These are phyloP conservation scores for Cyclostephanos tholiformis DNA, from an alignment of 108 stramenopile species.

Conservation along the genomic window DNA sequence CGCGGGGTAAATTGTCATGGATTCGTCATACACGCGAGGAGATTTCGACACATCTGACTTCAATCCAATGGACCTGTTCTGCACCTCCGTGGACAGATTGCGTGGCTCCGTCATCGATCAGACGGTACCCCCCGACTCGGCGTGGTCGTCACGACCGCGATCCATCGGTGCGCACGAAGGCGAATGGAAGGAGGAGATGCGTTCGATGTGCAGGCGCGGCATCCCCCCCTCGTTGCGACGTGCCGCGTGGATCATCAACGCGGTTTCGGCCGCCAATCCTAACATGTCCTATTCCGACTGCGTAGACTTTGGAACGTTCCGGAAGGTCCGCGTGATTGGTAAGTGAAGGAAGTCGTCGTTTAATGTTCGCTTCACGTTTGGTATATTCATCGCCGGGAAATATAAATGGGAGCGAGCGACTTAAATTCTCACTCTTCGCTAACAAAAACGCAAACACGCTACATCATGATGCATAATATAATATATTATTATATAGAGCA, in stretches of 20 bases:
- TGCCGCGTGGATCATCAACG: conserved; percentile 47
- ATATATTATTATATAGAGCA: conserved; percentile 6
- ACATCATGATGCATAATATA: not conserved
- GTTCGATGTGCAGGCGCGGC: conserved; percentile 28
- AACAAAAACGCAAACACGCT: not conserved
- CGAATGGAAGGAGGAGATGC: conserved; percentile 27
- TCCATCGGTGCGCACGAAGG: not conserved
- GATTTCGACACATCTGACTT: conserved; percentile 21
- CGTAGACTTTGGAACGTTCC: conserved; percentile 53
- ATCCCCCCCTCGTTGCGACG: conserved; percentile 44
- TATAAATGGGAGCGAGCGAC: not conserved
- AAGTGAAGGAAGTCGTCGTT: not conserved
- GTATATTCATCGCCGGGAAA: no score
- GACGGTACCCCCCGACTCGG: conserved; percentile 19
- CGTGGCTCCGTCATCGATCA: conserved; percentile 27
- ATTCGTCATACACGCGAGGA: not conserved
- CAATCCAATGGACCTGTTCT: conserved; percentile 43
- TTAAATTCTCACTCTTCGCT: not conserved
- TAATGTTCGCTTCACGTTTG: not conserved
- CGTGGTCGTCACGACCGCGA: conserved; percentile 30
- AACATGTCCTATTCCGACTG: conserved; percentile 21
- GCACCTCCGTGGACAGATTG: conserved; percentile 34
- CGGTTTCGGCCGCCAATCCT: conserved; percentile 34
- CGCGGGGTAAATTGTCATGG: no score
- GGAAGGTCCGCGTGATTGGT: conserved; percentile 65